Evolutionary conservation across 2,329 filamentous ascomycete genomes (phyloP).

Genomic region (Clarireedia hainanense): DNA sequence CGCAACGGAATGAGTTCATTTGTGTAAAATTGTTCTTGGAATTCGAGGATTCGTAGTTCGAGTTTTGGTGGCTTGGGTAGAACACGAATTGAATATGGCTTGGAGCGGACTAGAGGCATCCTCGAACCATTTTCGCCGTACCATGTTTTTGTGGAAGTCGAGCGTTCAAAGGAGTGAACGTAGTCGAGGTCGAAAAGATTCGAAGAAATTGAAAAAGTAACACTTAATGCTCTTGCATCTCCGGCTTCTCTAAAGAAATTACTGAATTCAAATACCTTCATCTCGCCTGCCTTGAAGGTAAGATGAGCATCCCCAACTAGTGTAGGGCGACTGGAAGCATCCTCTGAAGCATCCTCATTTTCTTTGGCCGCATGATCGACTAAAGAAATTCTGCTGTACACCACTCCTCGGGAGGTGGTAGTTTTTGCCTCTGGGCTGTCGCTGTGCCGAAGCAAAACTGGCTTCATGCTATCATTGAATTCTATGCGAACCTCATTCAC

Average conservation of each 20-base stretch:
- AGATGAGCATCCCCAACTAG: constrained; percentile 55
- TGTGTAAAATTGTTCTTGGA: constrained; percentile 71
- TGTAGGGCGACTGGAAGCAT: constrained; percentile 28
- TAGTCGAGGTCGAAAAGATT: constrained; percentile 62
- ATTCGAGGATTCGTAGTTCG: constrained; percentile 57
- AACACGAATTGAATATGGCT: constrained; percentile 57
- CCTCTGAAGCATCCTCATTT: not conserved
- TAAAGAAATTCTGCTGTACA: constrained; percentile 18
- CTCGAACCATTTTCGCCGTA: constrained; percentile 37
- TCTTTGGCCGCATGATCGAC: constrained; percentile 12
- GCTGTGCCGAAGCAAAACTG: constrained; percentile 39
- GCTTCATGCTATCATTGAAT: constrained; percentile 51
- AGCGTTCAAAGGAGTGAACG: constrained; percentile 44
- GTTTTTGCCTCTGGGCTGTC: not conserved
- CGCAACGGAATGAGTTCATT: constrained; percentile 66
- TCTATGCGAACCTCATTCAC: constrained; percentile 45
- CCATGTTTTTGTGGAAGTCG: constrained; percentile 41
- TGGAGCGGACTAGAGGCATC: constrained; percentile 40
- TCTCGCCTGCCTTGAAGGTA: constrained; percentile 57
- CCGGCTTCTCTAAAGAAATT: constrained; percentile 75
- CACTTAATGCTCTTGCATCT: constrained; percentile 58
- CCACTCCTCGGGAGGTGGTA: not conserved
- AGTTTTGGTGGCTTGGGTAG: constrained; percentile 89
- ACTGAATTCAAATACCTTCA: constrained; percentile 61
- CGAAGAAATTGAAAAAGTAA: constrained; percentile 55